Base-by-base conservation (phyloP, 176 grass and related monocot genomes). In the Aechmea fasciata region DNA sequence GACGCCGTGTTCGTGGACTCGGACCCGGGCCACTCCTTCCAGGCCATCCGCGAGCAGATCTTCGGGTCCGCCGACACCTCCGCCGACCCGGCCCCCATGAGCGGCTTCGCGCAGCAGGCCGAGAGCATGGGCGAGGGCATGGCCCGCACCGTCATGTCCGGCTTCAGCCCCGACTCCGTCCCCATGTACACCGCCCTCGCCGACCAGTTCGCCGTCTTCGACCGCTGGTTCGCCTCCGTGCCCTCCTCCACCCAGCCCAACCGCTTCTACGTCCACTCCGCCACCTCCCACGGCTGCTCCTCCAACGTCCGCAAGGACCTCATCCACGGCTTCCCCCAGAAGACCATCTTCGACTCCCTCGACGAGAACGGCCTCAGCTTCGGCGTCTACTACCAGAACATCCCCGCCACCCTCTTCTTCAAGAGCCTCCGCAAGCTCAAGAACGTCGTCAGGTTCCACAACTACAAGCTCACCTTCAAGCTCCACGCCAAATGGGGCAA, bases 31-130 rank as follows among this genome's bases (percentile, higher is more conserved):
- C 93, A 96, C 71, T 90, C 86, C 15, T 92, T 96, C 84, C 88
- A 96, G 92, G 93, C 87, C 76, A 96, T 96, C 75, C 88, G 93
- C 18, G 86, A 90, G 93, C 89, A 92, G 86, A 96, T 96, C 64
- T 96, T 96, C 26, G 88, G 88, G 52, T 92, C 88, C 63, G 76
- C 70, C 2, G 83, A 96, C 78, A 87, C 88, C 73, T 87, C 80
- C 20, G 85, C 92, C 9, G 68, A 73, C 25, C 79, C 83, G 13
- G 13, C 93, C 0, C 93, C 93, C 5, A 96, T 96, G 93, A 83
- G 64, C 14, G 86, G 89, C 47, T 96, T 96, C 71, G 93, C 90
- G 10, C 86, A 96, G 77, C 83, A 96, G 76, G 93, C 93, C 19
- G 77, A 82, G 59, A 61, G 52, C 49, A 87, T 87, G 89, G 93